These are phyloP conservation scores for Thielaviopsis musarum DNA, from an alignment of 2,329 filamentous ascomycete species.

Conservation along the genomic window DNA sequence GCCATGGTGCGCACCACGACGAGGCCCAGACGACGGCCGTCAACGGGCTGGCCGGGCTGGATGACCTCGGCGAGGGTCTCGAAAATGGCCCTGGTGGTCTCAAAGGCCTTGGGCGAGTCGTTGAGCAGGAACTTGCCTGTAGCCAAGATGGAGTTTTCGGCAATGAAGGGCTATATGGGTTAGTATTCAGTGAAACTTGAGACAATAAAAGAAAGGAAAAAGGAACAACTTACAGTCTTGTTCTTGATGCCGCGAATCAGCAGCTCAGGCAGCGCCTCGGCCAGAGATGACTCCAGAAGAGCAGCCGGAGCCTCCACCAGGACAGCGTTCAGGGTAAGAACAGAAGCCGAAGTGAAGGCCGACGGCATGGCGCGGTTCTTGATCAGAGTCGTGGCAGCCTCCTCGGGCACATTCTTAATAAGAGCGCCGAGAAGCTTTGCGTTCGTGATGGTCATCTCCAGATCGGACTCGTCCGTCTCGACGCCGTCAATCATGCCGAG, in stretches of 20 bases:
- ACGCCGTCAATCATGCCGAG: conserved; percentile 66
- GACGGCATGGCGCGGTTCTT: conserved; percentile 65
- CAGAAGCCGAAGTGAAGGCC: conserved; percentile 59
- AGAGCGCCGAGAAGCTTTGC: conserved; percentile 79
- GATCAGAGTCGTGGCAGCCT: conserved; percentile 41
- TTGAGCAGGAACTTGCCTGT: conserved; percentile 78
- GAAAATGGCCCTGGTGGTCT: conserved; percentile 64
- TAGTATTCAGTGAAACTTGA: background rate
- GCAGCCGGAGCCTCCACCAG: conserved; percentile 61
- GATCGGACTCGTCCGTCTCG: conserved; percentile 58
- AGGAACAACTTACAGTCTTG: conserved; percentile 45
- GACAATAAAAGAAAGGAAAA: background rate
- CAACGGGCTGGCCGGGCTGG: conserved; percentile 58
- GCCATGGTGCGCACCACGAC: conserved; percentile 78
- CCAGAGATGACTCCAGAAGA: conserved; percentile 47
- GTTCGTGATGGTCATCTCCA: conserved; percentile 72
- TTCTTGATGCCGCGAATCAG: conserved; percentile 65
- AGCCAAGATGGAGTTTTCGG: conserved; percentile 76
- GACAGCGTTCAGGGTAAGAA: conserved; percentile 77
- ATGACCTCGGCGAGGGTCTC: conserved; percentile 60
- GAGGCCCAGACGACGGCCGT: conserved; percentile 71
- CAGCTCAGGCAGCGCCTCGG: conserved; percentile 57
- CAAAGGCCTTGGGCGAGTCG: conserved; percentile 51
- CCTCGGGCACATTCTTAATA: conserved; percentile 65
- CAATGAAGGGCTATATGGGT: conserved; percentile 51